Base-by-base conservation (phyloP, 495 filamentous ascomycete species). In the Usnea hakonensis region DNA sequence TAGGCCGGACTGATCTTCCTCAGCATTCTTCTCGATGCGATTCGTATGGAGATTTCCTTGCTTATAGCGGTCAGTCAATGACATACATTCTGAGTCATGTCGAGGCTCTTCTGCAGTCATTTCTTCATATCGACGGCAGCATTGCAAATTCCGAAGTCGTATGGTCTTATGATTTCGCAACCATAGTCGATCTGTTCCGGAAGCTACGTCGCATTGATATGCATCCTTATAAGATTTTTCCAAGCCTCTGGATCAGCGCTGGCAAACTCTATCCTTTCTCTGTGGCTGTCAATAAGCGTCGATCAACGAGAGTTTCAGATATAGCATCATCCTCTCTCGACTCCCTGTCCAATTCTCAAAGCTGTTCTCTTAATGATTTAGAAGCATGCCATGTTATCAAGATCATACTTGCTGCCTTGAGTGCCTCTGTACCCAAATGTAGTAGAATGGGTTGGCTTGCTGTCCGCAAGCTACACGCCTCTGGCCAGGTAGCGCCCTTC, bases 211-310 rank as follows among this genome's bases (percentile, higher is more conserved):
- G 36, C 26, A 46, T 60, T 13, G 61, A 63, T 48, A 32, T 54
- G 36, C 50, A 59, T 57, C 65, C 61, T 21, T 32, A 26, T 33
- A 26, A 23, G 43, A 60, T 66, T 17, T 61, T 63, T 37, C 41
- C 65, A 66, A 90, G 87, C 63, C 73, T 96, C 7, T 95, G 91
- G 90, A 40, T 61, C 48, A 61, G 59, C 36, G 59, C 37, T 40
- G 59, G 50, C 17, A 65, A 44, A 44, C 52, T 65, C 33, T 60
- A 46, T 2, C 52, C 26, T 56, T 50, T 36, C 19, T 62, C 16
- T 17, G 32, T 36, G 28, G 19, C 26, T 61, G 33, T 10, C 58
- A 50, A 11, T 16, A 52, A 35, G 44, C 23, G 38, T 53, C 58
- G 58, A 6, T 19, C 30, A 5, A 28, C n/a, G 41, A 48, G 10